Conservation (phyloP, 352 stramenopile species). For the Poterioochromonas sp. region DNA sequence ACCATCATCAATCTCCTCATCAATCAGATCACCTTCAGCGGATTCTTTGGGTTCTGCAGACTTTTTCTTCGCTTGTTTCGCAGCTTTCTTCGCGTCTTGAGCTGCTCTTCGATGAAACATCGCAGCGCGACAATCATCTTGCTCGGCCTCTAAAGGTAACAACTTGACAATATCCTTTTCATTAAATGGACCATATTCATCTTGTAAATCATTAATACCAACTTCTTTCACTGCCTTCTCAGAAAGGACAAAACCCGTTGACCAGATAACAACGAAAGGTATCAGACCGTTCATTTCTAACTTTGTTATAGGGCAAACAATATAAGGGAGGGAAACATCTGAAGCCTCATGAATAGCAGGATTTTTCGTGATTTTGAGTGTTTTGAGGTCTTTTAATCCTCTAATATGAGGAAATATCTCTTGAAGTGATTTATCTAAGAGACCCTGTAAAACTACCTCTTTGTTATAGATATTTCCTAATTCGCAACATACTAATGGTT, state of each 20-base stretch:
- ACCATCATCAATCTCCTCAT: not conserved
- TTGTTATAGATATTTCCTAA: slow-evolving; percentile 84
- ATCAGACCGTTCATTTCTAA: slow-evolving; percentile 71
- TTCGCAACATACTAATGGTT: slow-evolving; percentile 68
- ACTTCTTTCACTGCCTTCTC: slow-evolving; percentile 73
- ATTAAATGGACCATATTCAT: slow-evolving; percentile 51
- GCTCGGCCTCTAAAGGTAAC: slow-evolving; percentile 54
- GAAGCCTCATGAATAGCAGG: slow-evolving; percentile 32
- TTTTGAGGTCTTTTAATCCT: slow-evolving; percentile 61
- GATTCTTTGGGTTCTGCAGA: not conserved
- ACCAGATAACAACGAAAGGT: slow-evolving; percentile 64
- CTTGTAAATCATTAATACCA: slow-evolving; percentile 38
- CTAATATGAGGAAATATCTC: slow-evolving; percentile 63
- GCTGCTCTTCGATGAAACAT: not conserved
- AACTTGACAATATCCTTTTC: slow-evolving; percentile 56
- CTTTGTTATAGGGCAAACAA: slow-evolving; percentile 68
- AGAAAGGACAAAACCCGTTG: slow-evolving; percentile 72
- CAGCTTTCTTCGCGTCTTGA: not conserved
- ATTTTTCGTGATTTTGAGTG: slow-evolving; percentile 37
- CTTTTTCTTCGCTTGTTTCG: not conserved
- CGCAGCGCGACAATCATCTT: slow-evolving; percentile 41
- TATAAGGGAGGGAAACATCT: slow-evolving; percentile 30
- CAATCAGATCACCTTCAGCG: not conserved
- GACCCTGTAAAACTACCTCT: slow-evolving; percentile 63
- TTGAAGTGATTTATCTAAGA: slow-evolving; percentile 66